Percentiles rank a stretch among this genome's conserved stretches.
These are phyloP conservation scores for Fraxinus velutina DNA, from an alignment of 305 asterid genomes.

Conservation along the genomic window DNA sequence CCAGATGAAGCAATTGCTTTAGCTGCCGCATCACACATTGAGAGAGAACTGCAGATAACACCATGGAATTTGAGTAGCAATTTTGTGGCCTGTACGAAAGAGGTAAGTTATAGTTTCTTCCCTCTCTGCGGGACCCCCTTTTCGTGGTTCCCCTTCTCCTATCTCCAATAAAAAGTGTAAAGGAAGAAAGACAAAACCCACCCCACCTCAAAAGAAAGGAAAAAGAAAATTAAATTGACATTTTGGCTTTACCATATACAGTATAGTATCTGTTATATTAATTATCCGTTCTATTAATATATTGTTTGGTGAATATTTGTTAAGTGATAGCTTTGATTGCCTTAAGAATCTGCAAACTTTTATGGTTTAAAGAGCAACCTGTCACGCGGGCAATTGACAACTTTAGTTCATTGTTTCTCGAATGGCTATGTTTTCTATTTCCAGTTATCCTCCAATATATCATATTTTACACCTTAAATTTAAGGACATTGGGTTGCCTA, in stretches of 20 bases:
- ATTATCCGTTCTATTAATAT: not conserved
- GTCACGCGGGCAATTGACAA: conserved; percentile 9
- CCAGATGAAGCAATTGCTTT: conserved; percentile 98
- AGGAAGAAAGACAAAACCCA: not conserved
- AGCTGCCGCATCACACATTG: conserved; percentile 99
- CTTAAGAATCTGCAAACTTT: not conserved
- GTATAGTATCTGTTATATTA: not conserved
- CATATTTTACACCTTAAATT: not conserved
- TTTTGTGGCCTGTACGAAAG: conserved; percentile 92
- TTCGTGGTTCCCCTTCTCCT: not conserved
- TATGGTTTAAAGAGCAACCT: conserved; percentile 1
- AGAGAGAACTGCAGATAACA: conserved; percentile 97
- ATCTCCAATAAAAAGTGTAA: not conserved
- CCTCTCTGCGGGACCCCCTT: not conserved
- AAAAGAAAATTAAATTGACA: not conserved
- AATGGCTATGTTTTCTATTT: not conserved
- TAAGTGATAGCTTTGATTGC: not conserved
- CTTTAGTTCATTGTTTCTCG: not conserved
- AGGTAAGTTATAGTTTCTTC: conserved; percentile 43
- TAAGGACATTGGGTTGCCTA: not conserved
- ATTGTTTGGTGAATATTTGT: not conserved
- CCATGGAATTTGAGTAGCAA: conserved; percentile 99
- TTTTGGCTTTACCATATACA: not conserved
- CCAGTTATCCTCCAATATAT: not conserved
- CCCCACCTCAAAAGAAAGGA: not conserved